A percentile compares a stretch with the other conserved stretches of the same genome.
These are phyloP conservation scores for Apiotrichum akiyoshidainum DNA, from an alignment of 1,284 basidiomycete genomes.

Conservation along the genomic window DNA sequence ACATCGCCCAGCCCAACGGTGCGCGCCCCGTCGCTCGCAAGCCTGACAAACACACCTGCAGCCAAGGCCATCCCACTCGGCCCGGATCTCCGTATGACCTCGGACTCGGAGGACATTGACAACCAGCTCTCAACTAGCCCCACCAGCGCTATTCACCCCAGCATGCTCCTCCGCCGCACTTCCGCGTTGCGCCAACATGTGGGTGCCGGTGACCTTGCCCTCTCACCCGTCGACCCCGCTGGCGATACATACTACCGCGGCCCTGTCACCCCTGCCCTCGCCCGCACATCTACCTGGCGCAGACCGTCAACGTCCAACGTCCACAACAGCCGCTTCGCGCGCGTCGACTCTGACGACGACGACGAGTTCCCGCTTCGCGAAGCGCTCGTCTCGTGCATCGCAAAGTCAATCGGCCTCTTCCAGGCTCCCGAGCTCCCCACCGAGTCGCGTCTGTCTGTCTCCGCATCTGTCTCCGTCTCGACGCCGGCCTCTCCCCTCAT, in stretches of 20 bases:
- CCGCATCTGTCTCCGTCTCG: constrained; percentile 28
- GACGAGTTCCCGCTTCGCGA: constrained; percentile 71
- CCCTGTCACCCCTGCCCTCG: constrained; percentile 43
- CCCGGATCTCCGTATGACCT: neutral
- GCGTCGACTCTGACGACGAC: constrained; percentile 21
- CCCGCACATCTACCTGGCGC: constrained; percentile 41
- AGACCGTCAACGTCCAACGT: neutral
- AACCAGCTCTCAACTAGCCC: neutral
- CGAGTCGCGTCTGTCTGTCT: constrained; percentile 12
- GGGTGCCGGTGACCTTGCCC: constrained; percentile 56
- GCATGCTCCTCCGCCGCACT: constrained; percentile 25
- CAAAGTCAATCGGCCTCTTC: constrained; percentile 92
- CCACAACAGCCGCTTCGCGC: neutral
- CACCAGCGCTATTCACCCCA: constrained; percentile 16
- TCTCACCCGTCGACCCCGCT: constrained; percentile 43
- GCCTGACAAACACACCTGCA: constrained; percentile 28
- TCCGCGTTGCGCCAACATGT: constrained; percentile 49
- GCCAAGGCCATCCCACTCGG: constrained; percentile 3
- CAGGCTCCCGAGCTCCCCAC: constrained; percentile 60
- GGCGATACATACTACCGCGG: constrained; percentile 44
- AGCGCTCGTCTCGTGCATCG: constrained; percentile 95
- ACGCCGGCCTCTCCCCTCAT: constrained; percentile 48
- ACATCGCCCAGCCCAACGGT: constrained; percentile 41
- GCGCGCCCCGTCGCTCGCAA: constrained; percentile 37
- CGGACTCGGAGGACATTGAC: constrained; percentile 13